Evolutionary conservation across 306 rosid genomes (phyloP).

Genomic region (Trifolium dubium): DNA sequence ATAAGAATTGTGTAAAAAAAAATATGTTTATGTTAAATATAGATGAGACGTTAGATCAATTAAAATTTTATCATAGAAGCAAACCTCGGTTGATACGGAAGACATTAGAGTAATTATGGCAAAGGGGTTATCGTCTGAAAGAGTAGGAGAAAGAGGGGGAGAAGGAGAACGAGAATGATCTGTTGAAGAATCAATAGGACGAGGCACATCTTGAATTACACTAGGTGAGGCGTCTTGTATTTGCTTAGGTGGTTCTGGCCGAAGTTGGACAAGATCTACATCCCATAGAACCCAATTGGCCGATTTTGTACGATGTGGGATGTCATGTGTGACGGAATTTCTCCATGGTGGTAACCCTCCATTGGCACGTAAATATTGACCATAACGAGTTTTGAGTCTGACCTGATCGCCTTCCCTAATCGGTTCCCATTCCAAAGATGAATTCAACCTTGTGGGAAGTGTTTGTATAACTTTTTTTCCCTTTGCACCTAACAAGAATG

Average conservation of each 20-base stretch:
- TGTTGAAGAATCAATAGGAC: not conserved
- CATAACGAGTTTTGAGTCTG: constrained; percentile 62
- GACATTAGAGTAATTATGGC: constrained; percentile 35
- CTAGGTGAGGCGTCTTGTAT: not conserved
- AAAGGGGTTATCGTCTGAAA: not conserved
- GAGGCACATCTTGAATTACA: not conserved
- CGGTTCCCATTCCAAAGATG: constrained; percentile 83
- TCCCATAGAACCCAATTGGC: constrained; percentile 83
- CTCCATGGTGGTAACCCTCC: constrained; percentile 81
- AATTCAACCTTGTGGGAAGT: constrained; percentile 52
- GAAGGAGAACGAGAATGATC: not conserved
- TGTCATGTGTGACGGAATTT: constrained; percentile 75
- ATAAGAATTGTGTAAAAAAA: too few relatives aligned
- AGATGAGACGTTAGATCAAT: too few relatives aligned
- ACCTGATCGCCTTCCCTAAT: constrained; percentile 60
- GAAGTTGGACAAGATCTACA: constrained; percentile 62
- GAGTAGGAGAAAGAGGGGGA: not conserved
- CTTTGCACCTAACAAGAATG: constrained; percentile 58
- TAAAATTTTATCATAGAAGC: not conserved
- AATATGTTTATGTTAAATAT: too few relatives aligned
- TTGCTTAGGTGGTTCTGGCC: constrained; percentile 27
- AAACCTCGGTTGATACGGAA: constrained; percentile 48
- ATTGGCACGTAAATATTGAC: constrained; percentile 71
- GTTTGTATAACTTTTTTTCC: constrained; percentile 80
- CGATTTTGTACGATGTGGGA: constrained; percentile 51